A percentile compares a stretch with the other conserved stretches of the same genome.
phyloP scores from a whole-genome alignment of 1,284 basidiomycete genomes.

The Polyporus tsugae region DNA sequence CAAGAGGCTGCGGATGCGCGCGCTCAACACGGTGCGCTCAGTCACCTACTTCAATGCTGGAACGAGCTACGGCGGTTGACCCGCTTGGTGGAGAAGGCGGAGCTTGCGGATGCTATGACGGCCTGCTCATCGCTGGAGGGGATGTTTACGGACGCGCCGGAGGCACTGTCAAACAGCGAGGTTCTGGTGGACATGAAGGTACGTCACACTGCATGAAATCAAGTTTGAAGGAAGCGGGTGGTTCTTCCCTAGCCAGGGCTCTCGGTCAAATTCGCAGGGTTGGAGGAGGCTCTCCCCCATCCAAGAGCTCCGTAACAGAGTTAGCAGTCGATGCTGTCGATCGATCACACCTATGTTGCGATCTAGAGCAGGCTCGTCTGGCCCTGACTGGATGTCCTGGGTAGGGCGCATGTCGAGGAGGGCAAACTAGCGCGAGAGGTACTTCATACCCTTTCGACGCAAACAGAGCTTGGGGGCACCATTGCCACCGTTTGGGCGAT shows the following conservation, averaged over 20 bases:
- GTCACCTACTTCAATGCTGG: conserved; percentile 61
- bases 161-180: conserved; percentile 57
- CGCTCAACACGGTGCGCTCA: conserved; percentile 56
- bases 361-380: too few species aligned
- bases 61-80: conserved; percentile 52
- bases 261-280: neutral
- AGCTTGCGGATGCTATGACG: conserved; percentile 66
- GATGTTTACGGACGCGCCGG: conserved; percentile 57
- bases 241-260: too few species aligned
- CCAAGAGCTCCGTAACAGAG: too few species aligned
- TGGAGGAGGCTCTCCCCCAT: too few species aligned
- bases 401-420: too few species aligned
- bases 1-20: conserved; percentile 66
- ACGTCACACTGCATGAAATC: conserved; percentile 27
- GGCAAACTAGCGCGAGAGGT: too few species aligned
- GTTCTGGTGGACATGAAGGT: conserved; percentile 69
- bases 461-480: too few species aligned
- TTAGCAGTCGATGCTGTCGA: too few species aligned
- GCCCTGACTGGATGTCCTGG: too few species aligned
- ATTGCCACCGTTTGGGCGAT: too few species aligned
- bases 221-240: neutral
- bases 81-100: conserved; percentile 58
- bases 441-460: too few species aligned
- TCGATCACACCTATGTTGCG: too few species aligned
- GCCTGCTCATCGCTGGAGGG: conserved; percentile 51